Conservation (phyloP, 2,329 filamentous ascomycete genomes). For the Sordariomycetes sp. region DNA sequence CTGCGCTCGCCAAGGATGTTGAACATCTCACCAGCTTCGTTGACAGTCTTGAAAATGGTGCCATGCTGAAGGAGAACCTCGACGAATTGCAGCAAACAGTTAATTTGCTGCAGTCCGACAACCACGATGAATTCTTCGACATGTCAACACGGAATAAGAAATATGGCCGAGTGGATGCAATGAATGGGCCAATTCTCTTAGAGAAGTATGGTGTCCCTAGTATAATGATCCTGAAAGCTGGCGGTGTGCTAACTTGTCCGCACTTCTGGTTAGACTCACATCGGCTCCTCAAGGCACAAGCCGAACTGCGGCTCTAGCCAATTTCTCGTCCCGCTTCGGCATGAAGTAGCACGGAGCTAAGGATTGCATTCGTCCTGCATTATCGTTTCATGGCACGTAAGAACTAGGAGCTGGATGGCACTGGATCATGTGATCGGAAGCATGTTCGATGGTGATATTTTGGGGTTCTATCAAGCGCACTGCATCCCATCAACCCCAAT, state of each 20-base stretch:
- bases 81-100: conserved; percentile 92
- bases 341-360: conserved; percentile 19
- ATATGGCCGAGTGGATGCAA: conserved; percentile 81
- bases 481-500: background rate
- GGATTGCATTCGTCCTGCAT: background rate
- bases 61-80: conserved; percentile 77
- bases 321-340: conserved; percentile 64
- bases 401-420: background rate
- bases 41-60: conserved; percentile 65
- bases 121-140: conserved; percentile 95
- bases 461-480: background rate
- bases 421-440: conserved; percentile 25
- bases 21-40: conserved; percentile 78
- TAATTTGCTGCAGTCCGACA: conserved; percentile 72
- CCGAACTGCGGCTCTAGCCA: conserved; percentile 51
- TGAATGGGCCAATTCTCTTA: conserved; percentile 78
- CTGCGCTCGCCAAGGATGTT: conserved; percentile 70
- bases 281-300: conserved; percentile 44
- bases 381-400: background rate
- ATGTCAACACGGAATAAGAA: conserved; percentile 81
- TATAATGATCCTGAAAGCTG: background rate
- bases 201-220: conserved; percentile 58
- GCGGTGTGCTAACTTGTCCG: conserved; percentile 11
- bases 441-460: background rate
- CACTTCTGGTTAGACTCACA: conserved; percentile 38